phyloP scores from a whole-genome alignment of 371 early-diverging fungal species.

The Apophysomyces sp. region DNA sequence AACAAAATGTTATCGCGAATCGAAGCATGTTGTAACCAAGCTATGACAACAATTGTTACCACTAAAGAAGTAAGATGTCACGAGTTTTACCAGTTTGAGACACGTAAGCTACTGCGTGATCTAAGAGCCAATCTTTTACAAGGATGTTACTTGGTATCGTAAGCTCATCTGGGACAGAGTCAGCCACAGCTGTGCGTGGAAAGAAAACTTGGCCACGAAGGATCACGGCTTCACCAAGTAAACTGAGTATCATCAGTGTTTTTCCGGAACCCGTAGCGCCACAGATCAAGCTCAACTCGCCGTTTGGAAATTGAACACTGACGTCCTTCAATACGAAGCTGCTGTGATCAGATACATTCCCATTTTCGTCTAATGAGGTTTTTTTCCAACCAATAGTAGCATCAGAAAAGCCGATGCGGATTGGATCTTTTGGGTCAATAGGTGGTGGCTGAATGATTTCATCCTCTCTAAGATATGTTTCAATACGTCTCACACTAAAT shows the following conservation, averaged over 20 bases:
- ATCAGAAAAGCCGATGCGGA: constrained; percentile 47
- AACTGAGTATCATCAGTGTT: constrained; percentile 58
- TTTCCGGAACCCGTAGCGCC: constrained; percentile 74
- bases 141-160: background rate
- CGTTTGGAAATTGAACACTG: constrained; percentile 53
- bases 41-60: constrained; percentile 10
- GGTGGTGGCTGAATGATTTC: constrained; percentile 58
- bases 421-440: constrained; percentile 31
- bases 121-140: constrained; percentile 27
- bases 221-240: constrained; percentile 61
- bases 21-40: constrained; percentile 87
- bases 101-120: constrained; percentile 29
- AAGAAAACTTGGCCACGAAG: constrained; percentile 40
- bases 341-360: constrained; percentile 19
- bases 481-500: constrained; percentile 61
- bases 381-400: constrained; percentile 43
- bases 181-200: constrained; percentile 40
- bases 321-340: constrained; percentile 50
- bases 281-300: constrained; percentile 56
- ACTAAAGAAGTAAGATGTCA: background rate
- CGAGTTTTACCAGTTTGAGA: constrained; percentile 26
- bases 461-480: constrained; percentile 69
- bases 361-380: constrained; percentile 12
- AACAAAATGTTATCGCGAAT: constrained; percentile 66
- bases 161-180: constrained; percentile 18